Conservation (phyloP, 306 rosid genomes). For the Chamaecrista fasciculata region DNA sequence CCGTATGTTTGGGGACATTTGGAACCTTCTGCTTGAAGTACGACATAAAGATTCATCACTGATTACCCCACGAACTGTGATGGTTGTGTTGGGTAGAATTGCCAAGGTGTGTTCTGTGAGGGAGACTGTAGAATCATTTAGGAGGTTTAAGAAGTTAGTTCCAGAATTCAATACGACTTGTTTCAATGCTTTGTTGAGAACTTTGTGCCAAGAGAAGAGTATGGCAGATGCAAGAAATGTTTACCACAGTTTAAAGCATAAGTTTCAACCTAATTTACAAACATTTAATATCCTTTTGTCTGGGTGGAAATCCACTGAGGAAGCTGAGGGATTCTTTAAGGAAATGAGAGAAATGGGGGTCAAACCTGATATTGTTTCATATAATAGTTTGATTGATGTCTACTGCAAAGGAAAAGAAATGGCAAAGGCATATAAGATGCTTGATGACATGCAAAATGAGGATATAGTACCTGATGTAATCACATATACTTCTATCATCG, state of each 20-base stretch:
- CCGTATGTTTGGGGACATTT: conserved; percentile 57
- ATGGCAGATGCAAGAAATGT: conserved; percentile 89
- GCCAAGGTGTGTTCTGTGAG: conserved; percentile 85
- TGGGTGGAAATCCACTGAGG: conserved; percentile 83
- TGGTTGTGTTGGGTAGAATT: conserved; percentile 71
- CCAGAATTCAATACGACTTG: conserved; percentile 55
- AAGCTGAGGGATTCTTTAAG: conserved; percentile 75
- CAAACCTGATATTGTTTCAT: conserved; percentile 72
- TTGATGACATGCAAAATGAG: conserved; percentile 60
- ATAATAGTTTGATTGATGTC: conserved; percentile 78
- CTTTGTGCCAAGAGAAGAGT: conserved; percentile 90
- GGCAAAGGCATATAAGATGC: conserved; percentile 66
- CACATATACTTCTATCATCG: conserved; percentile 68
- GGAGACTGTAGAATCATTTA: conserved; percentile 74
- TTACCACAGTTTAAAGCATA: conserved; percentile 72
- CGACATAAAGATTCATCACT: conserved; percentile 43
- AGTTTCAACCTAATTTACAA: conserved; percentile 63
- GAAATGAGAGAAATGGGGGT: conserved; percentile 83
- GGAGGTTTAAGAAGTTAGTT: conserved; percentile 65
- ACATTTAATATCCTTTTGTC: conserved; percentile 82
- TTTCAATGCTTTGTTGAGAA: conserved; percentile 77
- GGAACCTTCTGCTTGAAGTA: conserved; percentile 58
- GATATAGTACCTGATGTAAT: conserved; percentile 69
- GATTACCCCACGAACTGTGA: conserved; percentile 63
- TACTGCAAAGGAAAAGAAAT: conserved; percentile 75